A percentile compares a stretch with the other conserved stretches of the same genome.
Conservation (phyloP, 2,329 filamentous ascomycete genomes). For the Arthrobotrys entomopaga region DNA sequence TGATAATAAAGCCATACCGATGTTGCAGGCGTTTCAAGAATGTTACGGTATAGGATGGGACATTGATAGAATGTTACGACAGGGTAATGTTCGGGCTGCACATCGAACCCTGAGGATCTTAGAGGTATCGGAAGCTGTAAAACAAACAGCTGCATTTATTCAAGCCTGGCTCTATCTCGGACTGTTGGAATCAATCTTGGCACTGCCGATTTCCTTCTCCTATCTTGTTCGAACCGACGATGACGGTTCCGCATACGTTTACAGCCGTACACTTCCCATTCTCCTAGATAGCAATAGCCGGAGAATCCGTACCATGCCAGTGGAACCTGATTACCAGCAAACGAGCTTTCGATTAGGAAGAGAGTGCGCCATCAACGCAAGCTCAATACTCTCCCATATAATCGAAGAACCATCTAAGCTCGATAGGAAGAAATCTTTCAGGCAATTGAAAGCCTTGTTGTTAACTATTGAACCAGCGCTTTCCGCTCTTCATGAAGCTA, state of each 20-base stretch:
- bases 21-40: neutral
- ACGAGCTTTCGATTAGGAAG: neutral
- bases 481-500: neutral
- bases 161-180: conserved; percentile 3
- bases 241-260: conserved; percentile 5
- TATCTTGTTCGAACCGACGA: neutral
- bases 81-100: neutral
- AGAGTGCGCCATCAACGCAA: neutral
- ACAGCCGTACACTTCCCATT: conserved; percentile 3
- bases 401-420: neutral
- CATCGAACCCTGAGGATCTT: neutral
- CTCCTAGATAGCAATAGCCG: neutral
- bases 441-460: neutral
- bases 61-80: neutral
- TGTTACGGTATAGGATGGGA: conserved; percentile 11
- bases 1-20: neutral
- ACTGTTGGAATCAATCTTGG: neutral
- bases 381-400: neutral
- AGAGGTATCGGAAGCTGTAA: neutral
- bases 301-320: neutral
- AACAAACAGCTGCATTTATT: conserved; percentile 2
- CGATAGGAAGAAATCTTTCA: neutral
- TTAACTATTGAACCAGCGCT: conserved; percentile 2
- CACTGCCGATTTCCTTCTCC: neutral
- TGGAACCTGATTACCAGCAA: neutral